Evolutionary conservation across 1,284 basidiomycete genomes (phyloP), one percentile per base, ranked within the genome.

Genomic region (Anthracocystis walkeri): DNA sequence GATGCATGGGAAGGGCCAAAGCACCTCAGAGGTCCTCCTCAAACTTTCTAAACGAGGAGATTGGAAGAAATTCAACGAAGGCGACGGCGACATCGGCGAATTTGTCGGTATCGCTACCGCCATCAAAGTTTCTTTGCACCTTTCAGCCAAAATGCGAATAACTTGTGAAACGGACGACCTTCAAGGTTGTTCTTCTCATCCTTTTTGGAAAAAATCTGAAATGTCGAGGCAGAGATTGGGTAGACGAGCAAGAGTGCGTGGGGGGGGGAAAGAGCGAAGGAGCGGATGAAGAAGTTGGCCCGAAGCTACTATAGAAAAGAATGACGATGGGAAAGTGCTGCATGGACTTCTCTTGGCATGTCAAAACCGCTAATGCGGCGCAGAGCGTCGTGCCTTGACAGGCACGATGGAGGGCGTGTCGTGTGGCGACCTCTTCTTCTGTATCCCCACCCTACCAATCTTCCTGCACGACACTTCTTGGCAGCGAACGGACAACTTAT

Each of bases 401-500:
- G 35, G 35, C 35, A 38, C 35, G 11, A 38, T 16, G 35, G 35
- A 38, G 42, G 21, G 6, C 38, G 42, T 56, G 54, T 56, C 54
- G 54, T 35, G 52, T 54, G 25, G 27, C 52, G 52, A 54, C 38
- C 10, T 48, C 35, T 12, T 27, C 29, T 29, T 8, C 29, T 5
- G 29, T 29, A 29, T 29, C 18, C 25, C 48, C 18, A 16, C 18
- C 48, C 7, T 18, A 18, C 7, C 27, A 3, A 10, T n/a, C 41
- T 20, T 21, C 18, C 48, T 31, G 27, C 27, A 46, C 23, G 21
- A 20, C 33, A 14, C 20, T 25, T 40, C 52, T 52, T 52, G 50
- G 50, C 50, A 52, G 10, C 49, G 49, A 51, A 54, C 52, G 52
- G 25, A 31, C 40, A 25, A 54, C 52, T 54, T 54, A 27, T 21